Conservation (phyloP, 345 rosid species). For the Bruguiera parviflora region DNA sequence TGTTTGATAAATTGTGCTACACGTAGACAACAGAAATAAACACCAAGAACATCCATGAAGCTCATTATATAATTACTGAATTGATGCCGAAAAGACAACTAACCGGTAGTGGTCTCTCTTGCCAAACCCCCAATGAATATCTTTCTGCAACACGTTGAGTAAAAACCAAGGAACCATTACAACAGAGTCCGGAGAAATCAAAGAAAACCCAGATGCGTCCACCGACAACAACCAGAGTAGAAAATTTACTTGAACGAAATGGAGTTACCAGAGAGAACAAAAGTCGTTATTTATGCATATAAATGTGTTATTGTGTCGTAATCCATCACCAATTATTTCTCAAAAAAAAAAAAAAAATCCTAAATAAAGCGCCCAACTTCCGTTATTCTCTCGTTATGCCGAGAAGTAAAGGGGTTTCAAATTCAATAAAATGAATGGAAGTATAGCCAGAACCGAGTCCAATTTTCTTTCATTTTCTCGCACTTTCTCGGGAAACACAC, state of each 20-base stretch:
- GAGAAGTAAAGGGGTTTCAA: neutral
- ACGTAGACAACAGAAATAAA: constrained; percentile 3
- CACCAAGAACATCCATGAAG: neutral
- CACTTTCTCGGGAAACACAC: constrained; percentile 15
- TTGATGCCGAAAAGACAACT: neutral
- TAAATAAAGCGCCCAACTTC: no score
- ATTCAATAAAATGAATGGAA: no score
- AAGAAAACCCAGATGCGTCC: neutral
- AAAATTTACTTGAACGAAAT: neutral
- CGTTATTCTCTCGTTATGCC: no score
- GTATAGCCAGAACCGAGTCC: neutral
- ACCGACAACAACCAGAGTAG: neutral
- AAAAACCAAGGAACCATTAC: neutral
- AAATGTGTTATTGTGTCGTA: neutral
- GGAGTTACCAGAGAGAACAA: neutral
- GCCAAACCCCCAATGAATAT: constrained; percentile 87
- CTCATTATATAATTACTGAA: neutral
- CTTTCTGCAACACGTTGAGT: constrained; percentile 36
- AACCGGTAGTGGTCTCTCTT: constrained; percentile 65
- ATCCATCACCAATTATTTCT: neutral
- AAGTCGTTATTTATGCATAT: neutral
- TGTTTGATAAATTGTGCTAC: constrained; percentile 69
- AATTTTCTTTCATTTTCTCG: neutral
- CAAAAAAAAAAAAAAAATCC: neutral
- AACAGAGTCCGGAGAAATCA: neutral